Conservation (phyloP, 2,329 filamentous ascomycete species). For the Alternaria alternata region DNA sequence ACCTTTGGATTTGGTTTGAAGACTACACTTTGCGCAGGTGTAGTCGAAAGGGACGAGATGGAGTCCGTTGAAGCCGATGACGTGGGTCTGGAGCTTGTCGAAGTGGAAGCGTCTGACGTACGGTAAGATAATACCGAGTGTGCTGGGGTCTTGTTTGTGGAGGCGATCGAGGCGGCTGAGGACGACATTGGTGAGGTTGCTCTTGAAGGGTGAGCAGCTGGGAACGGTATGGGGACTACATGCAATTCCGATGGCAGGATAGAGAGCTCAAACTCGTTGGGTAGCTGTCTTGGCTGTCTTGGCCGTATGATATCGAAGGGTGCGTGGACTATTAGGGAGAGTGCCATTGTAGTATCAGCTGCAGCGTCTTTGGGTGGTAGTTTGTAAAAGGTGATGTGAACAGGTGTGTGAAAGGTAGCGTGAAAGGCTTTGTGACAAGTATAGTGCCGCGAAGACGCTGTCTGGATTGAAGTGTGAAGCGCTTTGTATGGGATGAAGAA, state of each 20-base stretch:
- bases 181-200: not conserved
- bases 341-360: not conserved
- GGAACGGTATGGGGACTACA: not conserved
- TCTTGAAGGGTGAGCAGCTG: not conserved
- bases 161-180: not conserved
- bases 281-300: not conserved
- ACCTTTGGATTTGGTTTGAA: not conserved
- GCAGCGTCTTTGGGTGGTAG: not conserved
- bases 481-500: not conserved
- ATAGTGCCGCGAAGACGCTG: not conserved
- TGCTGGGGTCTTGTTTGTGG: not conserved
- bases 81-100: not conserved
- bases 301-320: not conserved
- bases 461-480: not conserved
- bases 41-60: not conserved
- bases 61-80: not conserved
- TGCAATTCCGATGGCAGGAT: not conserved
- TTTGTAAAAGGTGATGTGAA: not conserved
- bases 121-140: not conserved
- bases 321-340: not conserved
- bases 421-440: not conserved
- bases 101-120: not conserved
- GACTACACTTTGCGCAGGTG: not conserved
- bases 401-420: not conserved
- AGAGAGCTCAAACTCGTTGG: not conserved